phyloP scores from a whole-genome alignment of 2,329 filamentous ascomycete genomes.

The Fusarium devonianum region DNA sequence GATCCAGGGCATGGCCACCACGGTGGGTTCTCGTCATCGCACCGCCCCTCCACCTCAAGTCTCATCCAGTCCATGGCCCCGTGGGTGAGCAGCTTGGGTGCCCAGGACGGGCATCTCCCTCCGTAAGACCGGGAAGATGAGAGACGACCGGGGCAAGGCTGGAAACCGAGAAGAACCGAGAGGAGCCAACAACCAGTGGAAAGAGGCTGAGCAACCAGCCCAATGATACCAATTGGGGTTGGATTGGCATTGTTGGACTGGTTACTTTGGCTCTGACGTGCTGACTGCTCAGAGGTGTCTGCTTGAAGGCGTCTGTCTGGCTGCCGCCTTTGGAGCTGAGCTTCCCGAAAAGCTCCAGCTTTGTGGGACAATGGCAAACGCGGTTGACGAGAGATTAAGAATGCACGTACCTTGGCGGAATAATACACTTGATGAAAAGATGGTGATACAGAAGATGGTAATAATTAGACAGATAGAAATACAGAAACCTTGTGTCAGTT shows the following conservation, averaged over 20 bases:
- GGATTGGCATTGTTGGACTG: slow-evolving; percentile 10
- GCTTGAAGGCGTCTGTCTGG: slow-evolving; percentile 20
- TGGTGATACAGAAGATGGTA: slow-evolving; percentile 25
- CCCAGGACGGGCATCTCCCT: slow-evolving; percentile 27
- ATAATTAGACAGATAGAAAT: slow-evolving; percentile 24
- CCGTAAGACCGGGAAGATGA: slow-evolving; percentile 27
- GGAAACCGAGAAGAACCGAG: slow-evolving; percentile 11
- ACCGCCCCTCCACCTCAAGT: slow-evolving; percentile 38
- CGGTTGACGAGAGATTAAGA: slow-evolving; percentile 19
- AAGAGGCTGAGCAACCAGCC: slow-evolving; percentile 24
- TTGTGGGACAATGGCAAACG: slow-evolving; percentile 25
- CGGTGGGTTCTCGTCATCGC: slow-evolving; percentile 38
- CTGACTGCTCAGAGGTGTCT: slow-evolving; percentile 20
- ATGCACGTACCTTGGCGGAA: slow-evolving; percentile 37
- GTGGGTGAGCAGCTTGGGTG: slow-evolving; percentile 23
- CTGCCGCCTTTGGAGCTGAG: slow-evolving; percentile 11
- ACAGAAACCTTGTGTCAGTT: slow-evolving; percentile 28
- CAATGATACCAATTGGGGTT: slow-evolving; percentile 30
- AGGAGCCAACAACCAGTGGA: slow-evolving; percentile 23
- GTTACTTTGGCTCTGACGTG: slow-evolving; percentile 4
- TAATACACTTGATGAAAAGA: slow-evolving; percentile 31
- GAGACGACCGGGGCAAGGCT: slow-evolving; percentile 20
- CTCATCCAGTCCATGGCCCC: slow-evolving; percentile 37
- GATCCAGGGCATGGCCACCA: slow-evolving; percentile 32
- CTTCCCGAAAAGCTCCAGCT: slow-evolving; percentile 18